Evolutionary conservation across 805 yeast genomes (phyloP), one percentile per base, ranked within the genome.

Genomic region (Candida sithepensis): DNA sequence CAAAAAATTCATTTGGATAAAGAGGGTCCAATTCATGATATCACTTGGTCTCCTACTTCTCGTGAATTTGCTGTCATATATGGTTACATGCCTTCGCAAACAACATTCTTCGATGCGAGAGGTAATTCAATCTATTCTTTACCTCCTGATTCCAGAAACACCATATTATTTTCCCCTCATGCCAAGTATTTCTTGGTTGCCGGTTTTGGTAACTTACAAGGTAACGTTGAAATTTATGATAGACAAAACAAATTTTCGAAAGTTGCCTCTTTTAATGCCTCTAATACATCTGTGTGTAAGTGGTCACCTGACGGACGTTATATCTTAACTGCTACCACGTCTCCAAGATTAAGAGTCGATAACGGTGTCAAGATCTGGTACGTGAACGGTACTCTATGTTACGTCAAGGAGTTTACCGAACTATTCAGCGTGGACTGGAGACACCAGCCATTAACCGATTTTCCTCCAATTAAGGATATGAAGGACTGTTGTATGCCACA

Each of bases 291-390:
- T n/a, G 95, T 85, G 40, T 92, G 97, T 66, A 88, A 88, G 66
- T 94, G 99, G 99, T 84, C 95, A 2, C 99, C 99, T 9, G 96
- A 94, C 69, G 98, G 99, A 34, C 82, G 94, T 61, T 90, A 77
- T 63, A 82, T 94, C 48, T 71, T 94, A 66, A 92, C 98, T 14
- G 98, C 99, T 18, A 95, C 98, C 4, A 94, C 98, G 0, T 82
- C 97, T 19, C 99, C 99, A 54, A 79, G 99, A 59, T 78, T 94
- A 58, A 82, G 99, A 62, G 99, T 94, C 38, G 99, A 95, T 69
- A 94, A 94, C 66, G 92, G 97, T 50, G 83, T 85, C 58, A 88
- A 88, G 68, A 75, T 94, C 59, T 94, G 98, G 97, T 95, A 94
- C 67, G 89, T 83, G 46, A 74, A 82, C 50, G 99, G 99, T 42